Percentiles rank a stretch among this genome's conserved stretches.
phyloP scores from a whole-genome alignment of 495 filamentous ascomycete species.

The Penicillium ochrochloron region DNA sequence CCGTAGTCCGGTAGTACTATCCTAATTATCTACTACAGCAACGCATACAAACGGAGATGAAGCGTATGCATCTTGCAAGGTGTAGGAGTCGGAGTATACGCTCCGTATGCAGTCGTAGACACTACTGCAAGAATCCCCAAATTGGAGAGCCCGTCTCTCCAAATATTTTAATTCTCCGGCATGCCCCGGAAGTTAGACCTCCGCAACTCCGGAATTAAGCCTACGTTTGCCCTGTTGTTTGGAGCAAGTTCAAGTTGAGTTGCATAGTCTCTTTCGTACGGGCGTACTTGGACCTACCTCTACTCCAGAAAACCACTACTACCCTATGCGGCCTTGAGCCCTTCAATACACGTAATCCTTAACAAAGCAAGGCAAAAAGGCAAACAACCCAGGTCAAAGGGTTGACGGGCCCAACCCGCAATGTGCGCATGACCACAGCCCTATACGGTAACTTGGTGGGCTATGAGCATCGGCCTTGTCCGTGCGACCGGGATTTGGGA shows the following conservation, averaged over 20 bases:
- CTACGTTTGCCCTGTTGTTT: slow-evolving; percentile 3
- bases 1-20: not conserved
- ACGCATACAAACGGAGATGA: not conserved
- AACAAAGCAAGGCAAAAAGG: not conserved
- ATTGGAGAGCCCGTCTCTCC: slow-evolving; percentile 18
- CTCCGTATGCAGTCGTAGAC: not conserved
- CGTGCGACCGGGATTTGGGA: slow-evolving; percentile 25
- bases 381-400: not conserved
- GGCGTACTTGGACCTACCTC: not conserved
- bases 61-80: not conserved
- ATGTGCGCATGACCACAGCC: slow-evolving; percentile 26
- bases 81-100: not conserved
- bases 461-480: slow-evolving; percentile 15
- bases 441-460: slow-evolving; percentile 24
- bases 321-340: not conserved
- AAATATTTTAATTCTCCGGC: slow-evolving; percentile 11
- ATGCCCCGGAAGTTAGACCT: slow-evolving; percentile 12
- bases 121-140: slow-evolving; percentile 15
- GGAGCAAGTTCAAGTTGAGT: not conserved
- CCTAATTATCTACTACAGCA: too few species aligned
- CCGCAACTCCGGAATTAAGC: slow-evolving; percentile 4
- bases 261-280: not conserved
- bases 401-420: not conserved
- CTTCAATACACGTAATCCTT: not conserved
- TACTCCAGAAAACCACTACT: not conserved